Evolutionary conservation across 495 filamentous ascomycete genomes (phyloP).

Genomic region (Talaromyces nanjingensis): DNA sequence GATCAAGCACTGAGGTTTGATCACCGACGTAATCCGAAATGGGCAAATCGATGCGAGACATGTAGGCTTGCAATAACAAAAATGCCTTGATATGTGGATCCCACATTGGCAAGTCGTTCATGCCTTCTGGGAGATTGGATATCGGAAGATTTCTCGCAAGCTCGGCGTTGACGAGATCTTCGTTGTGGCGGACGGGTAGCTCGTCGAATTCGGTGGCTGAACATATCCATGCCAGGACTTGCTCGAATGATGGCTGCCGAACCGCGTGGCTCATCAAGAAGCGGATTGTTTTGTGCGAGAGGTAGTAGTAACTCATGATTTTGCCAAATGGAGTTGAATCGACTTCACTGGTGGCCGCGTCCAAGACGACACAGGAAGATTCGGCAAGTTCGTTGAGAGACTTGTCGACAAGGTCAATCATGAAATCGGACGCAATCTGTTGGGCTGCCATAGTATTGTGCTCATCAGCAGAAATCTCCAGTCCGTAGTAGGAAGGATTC

Average conservation of each 20-base stretch:
- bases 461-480: slow-evolving; percentile 89
- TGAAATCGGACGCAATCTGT: slow-evolving; percentile 77
- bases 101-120: slow-evolving; percentile 84
- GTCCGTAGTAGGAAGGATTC: slow-evolving; percentile 95
- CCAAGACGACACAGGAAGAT: slow-evolving; percentile 73
- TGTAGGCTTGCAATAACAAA: slow-evolving; percentile 86
- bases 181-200: slow-evolving; percentile 96
- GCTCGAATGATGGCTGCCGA: slow-evolving; percentile 69
- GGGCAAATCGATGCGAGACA: slow-evolving; percentile 84
- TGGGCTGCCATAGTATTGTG: slow-evolving; percentile 86
- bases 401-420: slow-evolving; percentile 83
- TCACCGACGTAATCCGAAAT: slow-evolving; percentile 98
- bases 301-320: slow-evolving; percentile 99
- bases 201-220: slow-evolving; percentile 94
- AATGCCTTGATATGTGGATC: slow-evolving; percentile 98
- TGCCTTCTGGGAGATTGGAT: slow-evolving; percentile 45
- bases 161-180: slow-evolving; percentile 95
- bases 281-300: slow-evolving; percentile 92
- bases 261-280: slow-evolving; percentile 72
- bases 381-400: slow-evolving; percentile 73
- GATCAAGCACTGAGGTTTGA: slow-evolving; percentile 82
- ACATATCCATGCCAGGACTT: slow-evolving; percentile 88
- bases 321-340: slow-evolving; percentile 86
- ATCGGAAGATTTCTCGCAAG: slow-evolving; percentile 74
- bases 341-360: slow-evolving; percentile 77